Evolutionary conservation across 2,329 filamentous ascomycete genomes (phyloP), one percentile per base, ranked within the genome.

Genomic region (Aspergillus sp.): DNA sequence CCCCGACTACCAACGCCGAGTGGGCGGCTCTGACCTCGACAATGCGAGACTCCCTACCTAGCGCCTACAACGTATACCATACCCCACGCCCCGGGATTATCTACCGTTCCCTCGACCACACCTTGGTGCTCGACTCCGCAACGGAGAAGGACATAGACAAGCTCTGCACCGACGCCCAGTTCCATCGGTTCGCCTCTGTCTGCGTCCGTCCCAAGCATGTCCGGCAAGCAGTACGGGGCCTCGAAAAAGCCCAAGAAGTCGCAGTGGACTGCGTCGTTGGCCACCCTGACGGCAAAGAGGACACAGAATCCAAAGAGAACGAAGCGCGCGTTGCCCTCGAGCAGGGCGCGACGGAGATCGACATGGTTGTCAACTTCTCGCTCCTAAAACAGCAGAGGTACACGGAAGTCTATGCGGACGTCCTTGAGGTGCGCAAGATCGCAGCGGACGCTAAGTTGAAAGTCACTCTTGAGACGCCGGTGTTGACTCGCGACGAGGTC

Each of bases 401-500:
- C 60, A 63, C 58, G 5, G 63, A 69, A 10, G 74, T 81, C 43
- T 81, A 76, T 64, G 63, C 66, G 17, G 79, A 82, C 57, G 67
- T 83, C 25, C 65, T 69, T 12, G 71, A 74, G 5, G 72, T 83
- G 27, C 74, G 80, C 13, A 64, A 67, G 3, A 71, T 74, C 19
- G 74, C 70, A 30, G 73, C 62, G 1, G 53, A 61, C 7, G 60
- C 69, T 2, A 64, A 70, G 19, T 56, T 78, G 37, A 83, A 83
- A 60, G 73, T 82, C 41, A 83, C 83, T 52, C 62, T 83, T 45
- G 80, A 83, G 60, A 81, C 79, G 6, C 76, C 75, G 1, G 74
- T 79, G 56, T 67, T 83, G 15, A 61, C 59, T 2, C 52, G 60
- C 4, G 57, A 67, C 4, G 70, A 82, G 52, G 74, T 82, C 46